Base-by-base conservation (phyloP, 495 filamentous ascomycete genomes). In the Hypoxylon trugodes region DNA sequence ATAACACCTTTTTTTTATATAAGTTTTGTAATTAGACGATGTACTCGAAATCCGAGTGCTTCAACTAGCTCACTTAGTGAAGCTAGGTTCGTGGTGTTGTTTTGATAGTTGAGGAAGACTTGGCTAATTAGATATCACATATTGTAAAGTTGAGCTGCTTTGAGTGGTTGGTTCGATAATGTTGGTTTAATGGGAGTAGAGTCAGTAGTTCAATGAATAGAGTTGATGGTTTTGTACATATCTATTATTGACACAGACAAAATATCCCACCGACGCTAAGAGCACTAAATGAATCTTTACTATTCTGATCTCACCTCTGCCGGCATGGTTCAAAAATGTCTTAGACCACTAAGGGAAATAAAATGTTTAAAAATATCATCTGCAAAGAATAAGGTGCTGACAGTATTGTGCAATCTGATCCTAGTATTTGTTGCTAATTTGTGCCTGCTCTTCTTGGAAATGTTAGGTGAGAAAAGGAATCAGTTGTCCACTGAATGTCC, bases 391-490 rank as follows among this genome's bases (percentile, higher is more conserved):
- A 24, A 28, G 24, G 50, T 40, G 35, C 33, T 54, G 26, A 42
- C 1, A 40, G 12, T 40, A 66, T 66, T 51, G 38, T 61, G 62
- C 43, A 66, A 61, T 66, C 35, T 25, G 36, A 66, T 61, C 57
- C 63, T 61, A 56, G n/a, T 32, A 60, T 66, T 54, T 38, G 59
- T 13, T 56, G 37, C 30, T 37, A 51, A 5, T 24, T 25, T 22
- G 3, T 38, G 61, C 56, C 62, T 66, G 56, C 62, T 56, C 3
- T 52, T 61, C 45, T 61, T 15, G 51, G 54, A 21, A 35, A 22
- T 24, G 37, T 6, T 30, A 12, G n/a, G 21, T 15, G 33, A 51
- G 8, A 12, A 18, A 58, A 42, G 33, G 47, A 52, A 45, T 48
- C 9, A 13, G 48, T 16, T 36, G 40, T 41, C 53, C 48, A 41